Evolutionary conservation across 1,284 basidiomycete species (phyloP).

Genomic region (Ganoderma sinense): DNA sequence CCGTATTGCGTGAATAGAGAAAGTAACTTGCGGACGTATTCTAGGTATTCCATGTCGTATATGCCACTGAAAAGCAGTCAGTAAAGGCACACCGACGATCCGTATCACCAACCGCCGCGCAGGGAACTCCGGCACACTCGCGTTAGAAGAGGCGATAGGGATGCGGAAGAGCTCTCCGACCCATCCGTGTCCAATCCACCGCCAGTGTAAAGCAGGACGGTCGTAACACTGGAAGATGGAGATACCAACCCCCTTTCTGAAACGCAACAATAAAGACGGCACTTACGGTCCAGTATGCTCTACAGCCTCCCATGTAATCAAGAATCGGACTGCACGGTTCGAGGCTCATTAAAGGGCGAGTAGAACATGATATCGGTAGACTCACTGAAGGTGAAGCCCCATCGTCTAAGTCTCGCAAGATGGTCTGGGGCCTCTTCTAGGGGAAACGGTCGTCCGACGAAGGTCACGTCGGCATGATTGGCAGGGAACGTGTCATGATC

Average conservation of each 20-base stretch:
- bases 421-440: constrained; percentile 86
- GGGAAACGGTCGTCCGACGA: constrained; percentile 86
- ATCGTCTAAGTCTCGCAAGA: constrained; percentile 79
- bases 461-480: constrained; percentile 70
- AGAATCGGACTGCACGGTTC: constrained; percentile 73
- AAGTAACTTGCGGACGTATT: constrained; percentile 80
- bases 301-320: constrained; percentile 96
- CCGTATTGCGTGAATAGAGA: constrained; percentile 84
- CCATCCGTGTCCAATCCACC: too few relatives aligned
- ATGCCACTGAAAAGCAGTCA: constrained; percentile 60
- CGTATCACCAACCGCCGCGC: background rate
- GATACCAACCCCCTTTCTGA: background rate
- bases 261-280: background rate
- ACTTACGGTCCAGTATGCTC: constrained; percentile 91
- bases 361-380: constrained; percentile 16
- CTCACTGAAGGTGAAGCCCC: constrained; percentile 88
- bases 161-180: too few relatives aligned
- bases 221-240: too few relatives aligned
- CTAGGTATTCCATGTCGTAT: constrained; percentile 86
- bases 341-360: constrained; percentile 2
- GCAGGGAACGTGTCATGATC: constrained; percentile 69
- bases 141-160: too few relatives aligned
- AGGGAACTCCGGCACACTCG: background rate
- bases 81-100: background rate
- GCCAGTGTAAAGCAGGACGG: too few relatives aligned